Percentiles rank a stretch among this genome's conserved stretches.
These are phyloP conservation scores for Persicaria tinctoria DNA, from an alignment of 148 eudicot species.

Conservation along the genomic window DNA sequence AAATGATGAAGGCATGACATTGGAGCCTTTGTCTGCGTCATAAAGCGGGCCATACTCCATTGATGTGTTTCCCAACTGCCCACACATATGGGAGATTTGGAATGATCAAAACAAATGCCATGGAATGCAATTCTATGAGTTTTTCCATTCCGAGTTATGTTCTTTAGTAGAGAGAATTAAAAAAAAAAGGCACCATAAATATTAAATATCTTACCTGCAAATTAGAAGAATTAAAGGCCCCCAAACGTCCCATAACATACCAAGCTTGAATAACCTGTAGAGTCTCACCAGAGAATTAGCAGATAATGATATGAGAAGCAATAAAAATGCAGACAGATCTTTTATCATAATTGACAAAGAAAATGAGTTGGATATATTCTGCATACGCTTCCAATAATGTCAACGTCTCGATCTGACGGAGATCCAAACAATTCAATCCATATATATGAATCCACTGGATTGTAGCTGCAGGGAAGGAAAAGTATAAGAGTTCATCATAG, in stretches of 20 bases:
- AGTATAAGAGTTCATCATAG: not conserved
- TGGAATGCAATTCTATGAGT: not conserved
- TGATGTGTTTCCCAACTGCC: slow-evolving; percentile 61
- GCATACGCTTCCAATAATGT: slow-evolving; percentile 91
- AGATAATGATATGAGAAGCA: not conserved
- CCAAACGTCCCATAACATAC: slow-evolving; percentile 97
- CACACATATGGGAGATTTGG: slow-evolving; percentile 15
- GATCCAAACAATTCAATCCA: slow-evolving; percentile 87
- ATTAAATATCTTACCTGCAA: slow-evolving; percentile 48
- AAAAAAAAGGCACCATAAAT: not conserved
- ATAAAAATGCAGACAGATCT: slow-evolving; percentile 1
- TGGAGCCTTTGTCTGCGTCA: slow-evolving; percentile 68
- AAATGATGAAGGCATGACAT: slow-evolving; percentile 85
- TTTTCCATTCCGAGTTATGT: not conserved
- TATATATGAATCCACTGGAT: slow-evolving; percentile 80
- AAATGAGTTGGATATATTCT: slow-evolving; percentile 14
- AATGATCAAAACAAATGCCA: not conserved
- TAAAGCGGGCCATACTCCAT: slow-evolving; percentile 75
- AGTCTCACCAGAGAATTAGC: slow-evolving; percentile 10
- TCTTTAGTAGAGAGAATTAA: not conserved
- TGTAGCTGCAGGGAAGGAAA: slow-evolving; percentile 49
- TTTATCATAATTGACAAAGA: slow-evolving; percentile 8
- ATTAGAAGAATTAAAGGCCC: slow-evolving; percentile 80
- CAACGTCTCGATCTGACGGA: slow-evolving; percentile 90
- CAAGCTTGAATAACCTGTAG: slow-evolving; percentile 90